A percentile compares a stretch with the other conserved stretches of the same genome.
phyloP scores from a whole-genome alignment of 140 eudicot species.

The Anethum foeniculum region DNA sequence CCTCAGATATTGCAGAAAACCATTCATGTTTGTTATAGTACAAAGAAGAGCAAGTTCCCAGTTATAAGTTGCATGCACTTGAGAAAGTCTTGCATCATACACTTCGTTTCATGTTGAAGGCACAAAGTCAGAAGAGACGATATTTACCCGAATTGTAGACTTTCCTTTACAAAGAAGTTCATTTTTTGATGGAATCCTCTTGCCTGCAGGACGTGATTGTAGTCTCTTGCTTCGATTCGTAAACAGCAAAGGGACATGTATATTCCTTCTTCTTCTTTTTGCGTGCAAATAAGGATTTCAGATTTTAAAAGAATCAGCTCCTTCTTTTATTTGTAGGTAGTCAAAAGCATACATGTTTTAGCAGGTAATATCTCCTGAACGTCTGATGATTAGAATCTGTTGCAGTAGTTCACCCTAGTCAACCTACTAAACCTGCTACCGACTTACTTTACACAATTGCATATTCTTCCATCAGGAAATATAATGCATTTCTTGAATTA shows the following conservation, averaged over 20 bases:
- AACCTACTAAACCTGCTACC: background rate
- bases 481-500: background rate
- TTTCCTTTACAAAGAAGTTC: slow-evolving; percentile 73
- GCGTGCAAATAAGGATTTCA: background rate
- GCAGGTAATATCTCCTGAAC: background rate
- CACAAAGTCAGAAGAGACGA: slow-evolving; percentile 14
- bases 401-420: background rate
- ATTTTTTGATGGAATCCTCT: slow-evolving; percentile 85
- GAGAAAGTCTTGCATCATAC: background rate
- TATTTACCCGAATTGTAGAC: slow-evolving; percentile 76
- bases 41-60: background rate
- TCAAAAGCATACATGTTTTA: background rate
- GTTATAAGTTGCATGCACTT: background rate
- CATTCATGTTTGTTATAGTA: background rate
- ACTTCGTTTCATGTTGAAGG: background rate
- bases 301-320: background rate
- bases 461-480: background rate
- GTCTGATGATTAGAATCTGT: background rate
- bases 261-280: background rate
- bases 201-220: slow-evolving; percentile 77
- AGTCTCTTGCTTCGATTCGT: slow-evolving; percentile 72
- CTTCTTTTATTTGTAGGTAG: background rate
- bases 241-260: slow-evolving; percentile 14
- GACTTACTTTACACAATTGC: background rate
- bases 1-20: background rate